phyloP scores from a whole-genome alignment of 495 filamentous ascomycete species.

The Aspergillus wentii region DNA sequence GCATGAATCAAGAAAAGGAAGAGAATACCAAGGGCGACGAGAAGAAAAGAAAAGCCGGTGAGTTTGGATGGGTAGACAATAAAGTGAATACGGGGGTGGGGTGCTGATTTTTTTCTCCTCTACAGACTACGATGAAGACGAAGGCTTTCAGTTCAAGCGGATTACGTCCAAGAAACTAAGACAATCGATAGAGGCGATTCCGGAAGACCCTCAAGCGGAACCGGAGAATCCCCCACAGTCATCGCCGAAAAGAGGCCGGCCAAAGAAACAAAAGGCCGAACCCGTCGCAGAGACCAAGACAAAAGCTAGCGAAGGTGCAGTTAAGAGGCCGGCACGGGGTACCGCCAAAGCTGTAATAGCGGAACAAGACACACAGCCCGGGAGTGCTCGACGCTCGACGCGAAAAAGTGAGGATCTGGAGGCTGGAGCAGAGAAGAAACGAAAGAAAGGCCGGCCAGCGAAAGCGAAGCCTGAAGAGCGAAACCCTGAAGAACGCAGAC shows the following conservation, averaged over 20 bases:
- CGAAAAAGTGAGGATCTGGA: constrained; percentile 1
- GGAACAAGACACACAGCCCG: constrained; percentile 16
- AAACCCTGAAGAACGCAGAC: constrained; percentile 34
- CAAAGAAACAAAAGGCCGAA: constrained; percentile 29
- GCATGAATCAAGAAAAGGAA: constrained; percentile 31
- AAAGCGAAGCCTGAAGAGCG: too few relatives aligned
- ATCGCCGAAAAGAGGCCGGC: constrained; percentile 34
- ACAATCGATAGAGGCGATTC: constrained; percentile 19
- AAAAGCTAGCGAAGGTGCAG: constrained; percentile 18
- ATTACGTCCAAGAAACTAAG: constrained; percentile 41
- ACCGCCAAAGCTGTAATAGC: constrained; percentile 8
- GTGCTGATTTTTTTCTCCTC: background rate
- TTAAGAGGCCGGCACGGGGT: constrained; percentile 18
- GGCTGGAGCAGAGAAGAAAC: constrained; percentile 19
- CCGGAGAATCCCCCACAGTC: constrained; percentile 27
- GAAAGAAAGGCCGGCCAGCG: constrained; percentile 17
- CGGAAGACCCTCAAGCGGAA: constrained; percentile 18
- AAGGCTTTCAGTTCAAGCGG: constrained; percentile 51
- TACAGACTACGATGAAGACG: constrained; percentile 38
- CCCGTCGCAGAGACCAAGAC: constrained; percentile 16
- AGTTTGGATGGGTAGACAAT: constrained; percentile 16
- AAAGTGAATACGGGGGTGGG: too few relatives aligned
- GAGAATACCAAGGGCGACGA: constrained; percentile 20
- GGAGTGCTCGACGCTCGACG: too few relatives aligned
- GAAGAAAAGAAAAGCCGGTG: constrained; percentile 42